phyloP scores from a whole-genome alignment of 2,329 filamentous ascomycete genomes.

The Escovopsis sp. region DNA sequence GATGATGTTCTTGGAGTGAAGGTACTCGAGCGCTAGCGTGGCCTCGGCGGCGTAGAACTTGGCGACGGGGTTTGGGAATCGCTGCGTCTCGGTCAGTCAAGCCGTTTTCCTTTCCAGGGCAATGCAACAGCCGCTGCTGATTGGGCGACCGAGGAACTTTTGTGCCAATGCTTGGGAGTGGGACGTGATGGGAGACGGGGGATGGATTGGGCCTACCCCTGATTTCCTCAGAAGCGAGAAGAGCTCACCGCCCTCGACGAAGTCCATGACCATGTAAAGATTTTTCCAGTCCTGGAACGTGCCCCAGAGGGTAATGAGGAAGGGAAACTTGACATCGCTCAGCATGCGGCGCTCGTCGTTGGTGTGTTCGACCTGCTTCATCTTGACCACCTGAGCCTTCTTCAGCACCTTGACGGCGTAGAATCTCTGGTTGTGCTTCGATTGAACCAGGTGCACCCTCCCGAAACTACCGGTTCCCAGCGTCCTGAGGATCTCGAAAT shows the following conservation, averaged over 20 bases:
- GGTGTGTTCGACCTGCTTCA: conserved; percentile 99
- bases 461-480: conserved; percentile 95
- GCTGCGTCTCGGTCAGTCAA: conserved; percentile 34
- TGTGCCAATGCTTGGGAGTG: not conserved
- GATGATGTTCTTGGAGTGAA: conserved; percentile 91
- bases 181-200: too few species aligned
- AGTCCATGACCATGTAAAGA: conserved; percentile 99
- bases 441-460: conserved; percentile 90
- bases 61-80: conserved; percentile 94
- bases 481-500: conserved; percentile 83
- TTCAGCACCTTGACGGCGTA: conserved; percentile 98
- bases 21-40: conserved; percentile 84
- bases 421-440: conserved; percentile 93
- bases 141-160: too few species aligned
- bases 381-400: conserved; percentile 96
- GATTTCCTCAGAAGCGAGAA: conserved; percentile 94
- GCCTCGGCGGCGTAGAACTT: conserved; percentile 99
- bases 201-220: conserved; percentile 40
- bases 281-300: conserved; percentile 94
- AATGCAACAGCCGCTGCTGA: too few species aligned
- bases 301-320: conserved; percentile 94
- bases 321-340: conserved; percentile 92
- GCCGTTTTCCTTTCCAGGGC: too few species aligned
- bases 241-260: conserved; percentile 94
- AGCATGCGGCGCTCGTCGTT: conserved; percentile 96